Evolutionary conservation across 2,329 filamentous ascomycete species (phyloP).

Genomic region (Microthyrium microscopicum): DNA sequence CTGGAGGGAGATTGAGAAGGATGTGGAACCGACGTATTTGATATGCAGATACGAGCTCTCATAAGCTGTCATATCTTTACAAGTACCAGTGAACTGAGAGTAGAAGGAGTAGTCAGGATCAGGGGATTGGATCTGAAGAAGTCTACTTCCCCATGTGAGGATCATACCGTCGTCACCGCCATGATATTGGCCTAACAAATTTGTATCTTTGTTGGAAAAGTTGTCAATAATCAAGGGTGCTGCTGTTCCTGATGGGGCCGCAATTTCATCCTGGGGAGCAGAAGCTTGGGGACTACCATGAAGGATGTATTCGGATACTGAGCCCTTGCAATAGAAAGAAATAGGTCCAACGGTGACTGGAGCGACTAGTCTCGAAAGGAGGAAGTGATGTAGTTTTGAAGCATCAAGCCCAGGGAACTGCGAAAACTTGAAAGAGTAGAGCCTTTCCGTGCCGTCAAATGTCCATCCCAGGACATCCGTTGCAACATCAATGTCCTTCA

Average conservation of each 20-base stretch:
- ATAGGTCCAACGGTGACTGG: slow-evolving; percentile 39
- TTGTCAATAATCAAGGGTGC: slow-evolving; percentile 42
- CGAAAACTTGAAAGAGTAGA: slow-evolving; percentile 41
- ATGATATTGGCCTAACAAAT: slow-evolving; percentile 48
- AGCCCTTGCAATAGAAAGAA: slow-evolving; percentile 39
- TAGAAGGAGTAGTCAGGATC: slow-evolving; percentile 47
- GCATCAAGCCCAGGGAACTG: slow-evolving; percentile 34
- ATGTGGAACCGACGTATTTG: slow-evolving; percentile 42
- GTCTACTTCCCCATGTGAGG: slow-evolving; percentile 33
- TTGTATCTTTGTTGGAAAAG: slow-evolving; percentile 36
- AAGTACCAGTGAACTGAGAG: slow-evolving; percentile 39
- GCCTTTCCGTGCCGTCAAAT: slow-evolving; percentile 42
- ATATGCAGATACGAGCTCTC: slow-evolving; percentile 47
- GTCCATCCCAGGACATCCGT: slow-evolving; percentile 38
- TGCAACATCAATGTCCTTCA: slow-evolving; percentile 23
- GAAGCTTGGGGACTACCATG: slow-evolving; percentile 12
- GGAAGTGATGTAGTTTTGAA: slow-evolving; percentile 34
- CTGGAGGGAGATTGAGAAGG: slow-evolving; percentile 48
- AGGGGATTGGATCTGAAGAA: slow-evolving; percentile 38
- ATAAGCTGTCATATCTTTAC: slow-evolving; percentile 38
- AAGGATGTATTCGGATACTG: slow-evolving; percentile 30
- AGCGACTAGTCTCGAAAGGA: slow-evolving; percentile 31
- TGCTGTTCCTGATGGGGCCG: slow-evolving; percentile 32
- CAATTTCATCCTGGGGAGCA: slow-evolving; percentile 30
- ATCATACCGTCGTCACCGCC: slow-evolving; percentile 44